phyloP scores from a whole-genome alignment of 441 rosid species.

The Iberis amara region DNA sequence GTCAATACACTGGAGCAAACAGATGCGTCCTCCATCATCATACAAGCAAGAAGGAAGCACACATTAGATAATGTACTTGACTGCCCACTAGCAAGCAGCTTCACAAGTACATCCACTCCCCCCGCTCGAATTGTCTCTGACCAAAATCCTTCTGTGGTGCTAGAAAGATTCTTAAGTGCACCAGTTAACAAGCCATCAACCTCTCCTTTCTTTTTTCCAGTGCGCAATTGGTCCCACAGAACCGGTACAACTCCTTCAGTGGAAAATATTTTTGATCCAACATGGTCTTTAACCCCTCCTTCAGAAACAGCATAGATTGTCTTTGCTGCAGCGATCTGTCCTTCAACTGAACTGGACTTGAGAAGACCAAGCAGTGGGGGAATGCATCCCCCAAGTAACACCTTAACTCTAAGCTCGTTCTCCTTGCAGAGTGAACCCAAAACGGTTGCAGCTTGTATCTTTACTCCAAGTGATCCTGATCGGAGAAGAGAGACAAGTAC shows the following conservation, averaged over 20 bases:
- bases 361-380: constrained; percentile 99
- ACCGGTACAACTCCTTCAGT: constrained; percentile 99
- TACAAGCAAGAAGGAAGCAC: constrained; percentile 92
- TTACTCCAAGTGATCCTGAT: constrained; percentile 90
- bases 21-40: constrained; percentile 95
- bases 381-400: constrained; percentile 99
- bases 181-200: constrained; percentile 93
- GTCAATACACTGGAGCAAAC: constrained; percentile 80
- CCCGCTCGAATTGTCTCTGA: constrained; percentile 84
- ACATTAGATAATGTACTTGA: constrained; percentile 82
- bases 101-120: constrained; percentile 94
- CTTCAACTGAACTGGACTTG: constrained; percentile 90
- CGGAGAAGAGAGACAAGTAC: constrained; percentile 99
- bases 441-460: constrained; percentile 96
- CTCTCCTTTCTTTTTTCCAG: constrained; percentile 73
- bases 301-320: constrained; percentile 96
- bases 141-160: constrained; percentile 97
- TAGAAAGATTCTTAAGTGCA: constrained; percentile 83
- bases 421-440: constrained; percentile 98
- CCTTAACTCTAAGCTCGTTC: constrained; percentile 97
- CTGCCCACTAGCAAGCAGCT: constrained; percentile 81
- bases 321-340: constrained; percentile 97
- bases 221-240: constrained; percentile 81
- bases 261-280: constrained; percentile 98
- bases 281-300: constrained; percentile 93